Conservation (phyloP, 441 rosid species). For the Euphorbia schlechtendalii region DNA sequence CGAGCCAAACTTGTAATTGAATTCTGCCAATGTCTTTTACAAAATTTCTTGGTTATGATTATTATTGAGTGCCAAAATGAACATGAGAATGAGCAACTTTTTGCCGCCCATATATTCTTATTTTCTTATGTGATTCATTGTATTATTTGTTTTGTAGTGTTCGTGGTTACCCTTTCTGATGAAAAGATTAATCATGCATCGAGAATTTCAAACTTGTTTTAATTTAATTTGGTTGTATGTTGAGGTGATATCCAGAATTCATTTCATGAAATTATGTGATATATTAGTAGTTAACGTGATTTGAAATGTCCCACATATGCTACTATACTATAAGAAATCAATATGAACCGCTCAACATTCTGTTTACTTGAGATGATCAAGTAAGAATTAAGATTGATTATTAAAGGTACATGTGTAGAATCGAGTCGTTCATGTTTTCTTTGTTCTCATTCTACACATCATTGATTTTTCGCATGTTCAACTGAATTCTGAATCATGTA, state of each 20-base stretch:
- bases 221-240: conserved; percentile 6
- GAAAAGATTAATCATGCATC: neutral
- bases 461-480: neutral
- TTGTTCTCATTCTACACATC: neutral
- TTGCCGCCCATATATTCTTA: neutral
- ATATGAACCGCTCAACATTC: neutral
- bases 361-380: neutral
- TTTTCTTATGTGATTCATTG: neutral
- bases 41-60: neutral
- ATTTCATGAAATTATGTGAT: neutral
- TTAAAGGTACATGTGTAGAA: neutral
- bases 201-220: neutral
- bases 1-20: neutral
- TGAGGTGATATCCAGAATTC: neutral
- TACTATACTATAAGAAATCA: neutral
- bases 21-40: neutral
- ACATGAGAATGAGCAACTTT: neutral
- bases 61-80: neutral
- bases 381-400: neutral
- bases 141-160: neutral
- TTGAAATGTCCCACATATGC: neutral
- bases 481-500: neutral
- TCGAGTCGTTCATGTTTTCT: conserved; percentile 5
- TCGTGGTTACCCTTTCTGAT: too few relatives aligned
- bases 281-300: neutral